A percentile compares a stretch with the other conserved stretches of the same genome.
Conservation (phyloP, 2,329 filamentous ascomycete genomes). For the Hypoxylon sp. region DNA sequence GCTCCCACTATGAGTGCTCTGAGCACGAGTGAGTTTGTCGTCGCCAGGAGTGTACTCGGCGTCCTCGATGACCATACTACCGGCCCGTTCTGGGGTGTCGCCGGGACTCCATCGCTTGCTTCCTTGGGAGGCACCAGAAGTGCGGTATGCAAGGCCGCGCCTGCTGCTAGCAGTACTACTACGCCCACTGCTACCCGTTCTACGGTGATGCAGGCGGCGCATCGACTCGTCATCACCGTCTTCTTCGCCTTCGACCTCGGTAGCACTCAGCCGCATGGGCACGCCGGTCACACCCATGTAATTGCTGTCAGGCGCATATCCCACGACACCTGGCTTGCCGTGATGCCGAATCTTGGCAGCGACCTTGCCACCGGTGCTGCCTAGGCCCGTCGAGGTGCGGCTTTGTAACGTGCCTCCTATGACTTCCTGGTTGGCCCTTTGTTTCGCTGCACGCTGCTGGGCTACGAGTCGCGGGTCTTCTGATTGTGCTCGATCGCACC, state of each 20-base stretch:
- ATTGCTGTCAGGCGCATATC: slow-evolving; percentile 82
- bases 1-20: slow-evolving; percentile 68
- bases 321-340: slow-evolving; percentile 81
- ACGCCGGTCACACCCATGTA: slow-evolving; percentile 83
- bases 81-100: slow-evolving; percentile 68
- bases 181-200: slow-evolving; percentile 81
- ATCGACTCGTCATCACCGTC: slow-evolving; percentile 78
- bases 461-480: slow-evolving; percentile 88
- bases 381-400: slow-evolving; percentile 73
- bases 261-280: slow-evolving; percentile 92
- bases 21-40: slow-evolving; percentile 54
- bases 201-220: slow-evolving; percentile 71
- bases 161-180: slow-evolving; percentile 73
- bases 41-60: slow-evolving; percentile 53
- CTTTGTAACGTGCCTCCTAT: slow-evolving; percentile 69
- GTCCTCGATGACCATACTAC: slow-evolving; percentile 64
- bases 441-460: slow-evolving; percentile 87
- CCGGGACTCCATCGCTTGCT: slow-evolving; percentile 65
- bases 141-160: slow-evolving; percentile 63
- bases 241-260: slow-evolving; percentile 90
- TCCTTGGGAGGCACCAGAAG: slow-evolving; percentile 62
- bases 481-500: slow-evolving; percentile 94
- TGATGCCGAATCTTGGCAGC: slow-evolving; percentile 91
- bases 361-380: slow-evolving; percentile 71
- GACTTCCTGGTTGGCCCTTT: slow-evolving; percentile 86